phyloP scores from a whole-genome alignment of 1,139 yeast species.

The Magnusiomyces suaveolens region DNA sequence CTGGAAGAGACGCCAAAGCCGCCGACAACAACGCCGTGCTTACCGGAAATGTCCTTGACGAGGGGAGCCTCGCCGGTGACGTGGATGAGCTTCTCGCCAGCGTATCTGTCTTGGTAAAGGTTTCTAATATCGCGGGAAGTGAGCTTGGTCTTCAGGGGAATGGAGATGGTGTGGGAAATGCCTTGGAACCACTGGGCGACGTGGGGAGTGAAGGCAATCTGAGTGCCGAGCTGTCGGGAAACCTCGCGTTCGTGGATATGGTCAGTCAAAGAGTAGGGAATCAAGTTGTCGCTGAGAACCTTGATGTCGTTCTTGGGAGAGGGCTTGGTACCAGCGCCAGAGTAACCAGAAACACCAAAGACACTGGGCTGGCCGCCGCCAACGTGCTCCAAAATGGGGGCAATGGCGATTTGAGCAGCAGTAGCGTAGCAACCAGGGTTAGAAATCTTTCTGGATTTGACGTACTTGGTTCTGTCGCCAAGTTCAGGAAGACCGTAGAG shows the following conservation, averaged over 20 bases:
- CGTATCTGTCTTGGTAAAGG: slow-evolving; percentile 79
- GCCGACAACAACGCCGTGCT: slow-evolving; percentile 90
- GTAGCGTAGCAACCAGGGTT: slow-evolving; percentile 99
- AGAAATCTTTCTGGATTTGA: slow-evolving; percentile 72
- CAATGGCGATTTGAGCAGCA: slow-evolving; percentile 87
- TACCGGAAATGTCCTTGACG: slow-evolving; percentile 83
- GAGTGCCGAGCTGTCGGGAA: slow-evolving; percentile 63
- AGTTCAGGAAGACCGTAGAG: slow-evolving; percentile 78
- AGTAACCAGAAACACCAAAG: slow-evolving; percentile 95
- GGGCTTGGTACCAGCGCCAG: slow-evolving; percentile 99
- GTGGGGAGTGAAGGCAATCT: slow-evolving; percentile 89
- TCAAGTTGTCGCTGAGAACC: slow-evolving; percentile 66
- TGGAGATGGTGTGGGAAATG: slow-evolving; percentile 80
- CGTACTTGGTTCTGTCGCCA: slow-evolving; percentile 54
- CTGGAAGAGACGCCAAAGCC: slow-evolving; percentile 88
- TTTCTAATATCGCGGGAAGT: slow-evolving; percentile 76
- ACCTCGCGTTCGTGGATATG: slow-evolving; percentile 95
- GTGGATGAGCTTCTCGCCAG: slow-evolving; percentile 75
- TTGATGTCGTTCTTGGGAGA: slow-evolving; percentile 86
- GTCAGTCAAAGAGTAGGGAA: slow-evolving; percentile 92
- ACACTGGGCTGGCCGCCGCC: slow-evolving; percentile 60
- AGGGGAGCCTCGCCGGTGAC: slow-evolving; percentile 86
- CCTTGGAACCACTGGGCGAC: slow-evolving; percentile 99
- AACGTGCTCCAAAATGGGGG: slow-evolving; percentile 58
- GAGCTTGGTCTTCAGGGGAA: slow-evolving; percentile 69